Evolutionary conservation across 2,329 filamentous ascomycete genomes (phyloP).

Genomic region (Ceratocystiopsis brevicomis): DNA sequence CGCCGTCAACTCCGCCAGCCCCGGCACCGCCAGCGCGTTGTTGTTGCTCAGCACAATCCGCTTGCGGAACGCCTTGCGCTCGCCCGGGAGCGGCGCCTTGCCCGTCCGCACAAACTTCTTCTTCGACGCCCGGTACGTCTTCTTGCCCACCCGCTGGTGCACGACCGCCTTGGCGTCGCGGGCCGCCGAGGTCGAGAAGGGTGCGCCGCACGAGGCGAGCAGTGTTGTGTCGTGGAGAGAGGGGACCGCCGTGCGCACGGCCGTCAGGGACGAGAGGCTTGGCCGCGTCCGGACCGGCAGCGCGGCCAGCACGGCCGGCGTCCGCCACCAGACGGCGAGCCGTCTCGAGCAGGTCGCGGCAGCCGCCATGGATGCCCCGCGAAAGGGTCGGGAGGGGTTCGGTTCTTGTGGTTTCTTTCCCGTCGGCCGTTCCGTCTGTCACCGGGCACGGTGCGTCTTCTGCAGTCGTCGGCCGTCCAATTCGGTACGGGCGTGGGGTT

Average conservation of each 20-base stretch:
- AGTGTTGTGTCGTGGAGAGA: too few relatives aligned
- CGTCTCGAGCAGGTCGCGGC: conserved; percentile 7
- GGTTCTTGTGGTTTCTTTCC: background rate
- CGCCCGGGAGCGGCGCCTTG: conserved; percentile 49
- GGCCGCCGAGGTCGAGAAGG: conserved; percentile 19
- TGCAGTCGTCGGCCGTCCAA: too few relatives aligned
- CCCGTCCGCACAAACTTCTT: conserved; percentile 19
- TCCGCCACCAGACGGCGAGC: conserved; percentile 4
- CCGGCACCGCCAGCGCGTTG: conserved; percentile 65
- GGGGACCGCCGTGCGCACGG: too few relatives aligned
- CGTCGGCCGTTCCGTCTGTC: too few relatives aligned
- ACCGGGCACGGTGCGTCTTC: too few relatives aligned
- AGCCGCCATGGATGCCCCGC: conserved; percentile 3
- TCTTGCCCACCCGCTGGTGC: conserved; percentile 20
- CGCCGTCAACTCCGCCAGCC: conserved; percentile 40
- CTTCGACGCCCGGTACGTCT: conserved; percentile 18
- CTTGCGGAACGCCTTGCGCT: conserved; percentile 75
- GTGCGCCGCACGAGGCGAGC: too few relatives aligned
- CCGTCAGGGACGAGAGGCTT: background rate
- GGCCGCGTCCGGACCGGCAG: conserved; percentile 3
- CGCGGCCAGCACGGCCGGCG: conserved; percentile 2
- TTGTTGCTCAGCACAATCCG: conserved; percentile 84
- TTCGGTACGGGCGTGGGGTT: too few relatives aligned
- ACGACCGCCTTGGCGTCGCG: background rate
- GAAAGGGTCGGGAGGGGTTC: background rate